Evolutionary conservation across 2,329 filamentous ascomycete species (phyloP).

Genomic region (Monilinia fructigena): DNA sequence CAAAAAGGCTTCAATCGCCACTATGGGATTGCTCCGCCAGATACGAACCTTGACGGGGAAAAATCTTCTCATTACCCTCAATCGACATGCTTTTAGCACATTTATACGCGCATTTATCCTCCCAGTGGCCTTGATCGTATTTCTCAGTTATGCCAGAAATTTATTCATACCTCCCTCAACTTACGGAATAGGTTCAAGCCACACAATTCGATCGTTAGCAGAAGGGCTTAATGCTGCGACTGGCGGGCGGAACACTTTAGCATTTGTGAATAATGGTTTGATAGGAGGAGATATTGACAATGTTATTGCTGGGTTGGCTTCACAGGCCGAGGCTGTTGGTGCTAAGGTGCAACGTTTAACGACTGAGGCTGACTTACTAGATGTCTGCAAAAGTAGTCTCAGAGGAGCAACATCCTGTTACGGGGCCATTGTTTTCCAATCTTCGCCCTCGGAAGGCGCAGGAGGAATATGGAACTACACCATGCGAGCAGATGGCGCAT

Average conservation of each 20-base stretch:
- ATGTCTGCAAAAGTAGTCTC: conserved; percentile 61
- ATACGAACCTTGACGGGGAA: conserved; percentile 61
- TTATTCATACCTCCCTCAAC: conserved; percentile 76
- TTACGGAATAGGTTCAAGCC: conserved; percentile 67
- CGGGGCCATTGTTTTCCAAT: conserved; percentile 70
- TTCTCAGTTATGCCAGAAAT: conserved; percentile 72
- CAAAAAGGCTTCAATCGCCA: conserved; percentile 11
- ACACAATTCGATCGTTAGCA: conserved; percentile 61
- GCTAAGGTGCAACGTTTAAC: conserved; percentile 56
- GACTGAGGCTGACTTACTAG: conserved; percentile 57
- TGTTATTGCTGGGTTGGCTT: conserved; percentile 63
- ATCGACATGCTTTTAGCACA: conserved; percentile 54
- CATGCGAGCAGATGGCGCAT: conserved; percentile 69
- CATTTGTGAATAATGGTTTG: conserved; percentile 75
- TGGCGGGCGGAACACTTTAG: conserved; percentile 64
- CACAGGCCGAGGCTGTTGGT: conserved; percentile 55
- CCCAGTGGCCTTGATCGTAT: conserved; percentile 57
- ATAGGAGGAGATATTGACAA: conserved; percentile 67
- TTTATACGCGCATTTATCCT: conserved; percentile 58
- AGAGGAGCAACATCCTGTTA: conserved; percentile 70
- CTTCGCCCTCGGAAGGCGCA: conserved; percentile 69
- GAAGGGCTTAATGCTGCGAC: conserved; percentile 60
- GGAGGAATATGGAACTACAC: conserved; percentile 82
- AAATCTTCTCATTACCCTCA: conserved; percentile 58
- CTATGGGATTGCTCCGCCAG: conserved; percentile 56